Evolutionary conservation across 2,329 filamentous ascomycete genomes (phyloP).

Genomic region (Leptographium radiaticola): DNA sequence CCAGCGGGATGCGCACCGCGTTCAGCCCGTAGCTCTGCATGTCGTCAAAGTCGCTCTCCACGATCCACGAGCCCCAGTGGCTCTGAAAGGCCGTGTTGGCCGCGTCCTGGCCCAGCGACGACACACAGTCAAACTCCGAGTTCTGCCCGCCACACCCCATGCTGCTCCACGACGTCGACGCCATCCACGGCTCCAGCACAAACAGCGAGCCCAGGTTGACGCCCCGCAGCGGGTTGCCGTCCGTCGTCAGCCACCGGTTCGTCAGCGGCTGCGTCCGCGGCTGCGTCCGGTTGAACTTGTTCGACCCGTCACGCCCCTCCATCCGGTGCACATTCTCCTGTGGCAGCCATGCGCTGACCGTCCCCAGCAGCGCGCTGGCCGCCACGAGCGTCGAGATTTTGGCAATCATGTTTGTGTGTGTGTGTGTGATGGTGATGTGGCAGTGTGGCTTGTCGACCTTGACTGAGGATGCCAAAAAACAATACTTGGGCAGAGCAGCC

Average conservation of each 20-base stretch:
- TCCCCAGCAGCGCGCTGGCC: background rate
- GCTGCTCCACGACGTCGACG: constrained; percentile 26
- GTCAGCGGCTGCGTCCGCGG: background rate
- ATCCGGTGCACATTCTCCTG: constrained; percentile 6
- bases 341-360: constrained; percentile 7
- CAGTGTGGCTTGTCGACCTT: background rate
- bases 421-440: background rate
- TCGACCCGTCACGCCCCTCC: constrained; percentile 9
- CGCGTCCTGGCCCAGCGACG: constrained; percentile 28
- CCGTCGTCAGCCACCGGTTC: constrained; percentile 5
- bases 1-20: constrained; percentile 39
- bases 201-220: constrained; percentile 42
- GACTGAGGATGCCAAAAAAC: background rate
- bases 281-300: constrained; percentile 7
- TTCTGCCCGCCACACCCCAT: constrained; percentile 33
- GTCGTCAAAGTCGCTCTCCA: constrained; percentile 30
- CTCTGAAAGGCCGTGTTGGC: constrained; percentile 32
- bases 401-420: background rate
- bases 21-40: constrained; percentile 39
- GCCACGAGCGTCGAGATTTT: background rate
- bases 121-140: constrained; percentile 42
- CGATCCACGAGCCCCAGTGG: constrained; percentile 39
- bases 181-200: constrained; percentile 42
- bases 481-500: background rate
- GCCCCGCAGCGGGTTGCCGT: constrained; percentile 25